Evolutionary conservation across 208 protist species (phyloP), one percentile per base, ranked within the genome.

Genomic region (Wallacemonas sp.): DNA sequence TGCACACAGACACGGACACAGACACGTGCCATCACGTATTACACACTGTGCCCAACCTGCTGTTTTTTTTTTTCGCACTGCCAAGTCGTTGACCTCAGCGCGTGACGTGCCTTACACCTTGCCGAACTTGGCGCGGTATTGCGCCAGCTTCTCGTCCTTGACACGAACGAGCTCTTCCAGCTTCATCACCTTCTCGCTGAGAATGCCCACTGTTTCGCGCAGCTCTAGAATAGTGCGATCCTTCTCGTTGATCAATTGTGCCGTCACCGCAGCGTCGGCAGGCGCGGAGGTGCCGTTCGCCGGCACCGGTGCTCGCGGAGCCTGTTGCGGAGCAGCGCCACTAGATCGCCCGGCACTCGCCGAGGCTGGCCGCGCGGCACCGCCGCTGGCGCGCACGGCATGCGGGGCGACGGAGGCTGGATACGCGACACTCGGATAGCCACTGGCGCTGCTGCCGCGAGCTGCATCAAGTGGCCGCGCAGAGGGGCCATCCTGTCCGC

Each of bases 121-220:
- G 10, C 87, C 85, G 50, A 91, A 87, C 42, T 84, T 88, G 10
- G 73, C 58, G 42, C 89, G 78, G 63, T 93, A 94, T 39, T 82
- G 79, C 30, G 64, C 68, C 37, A 99, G 88, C 66, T 98, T 98
- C 29, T 87, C 83, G 66, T 99, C 97, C 78, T 99, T 99, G 17
- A 99, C 76, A 17, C 85, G 76, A 13, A 98, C 68, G 19, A 99
- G 82, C 76, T 99, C 91, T 73, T 99, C 97, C 24, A 99, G 61
- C 75, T 98, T 99, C 27, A 85, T 68, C 36, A 98, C 87, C 78
- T 98, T 97, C 37, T 93, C 77, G 29, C 89, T 92, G 10, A 98
- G 73, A 67, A 97, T 89, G 38, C 79, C 74, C 13, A 96, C 85
- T 12, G 92, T 96, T 66, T 97, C 92, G 22, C 81, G 79, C 39